phyloP scores from a whole-genome alignment of 164 flowering plant species.

The Buxus sempervirens region DNA sequence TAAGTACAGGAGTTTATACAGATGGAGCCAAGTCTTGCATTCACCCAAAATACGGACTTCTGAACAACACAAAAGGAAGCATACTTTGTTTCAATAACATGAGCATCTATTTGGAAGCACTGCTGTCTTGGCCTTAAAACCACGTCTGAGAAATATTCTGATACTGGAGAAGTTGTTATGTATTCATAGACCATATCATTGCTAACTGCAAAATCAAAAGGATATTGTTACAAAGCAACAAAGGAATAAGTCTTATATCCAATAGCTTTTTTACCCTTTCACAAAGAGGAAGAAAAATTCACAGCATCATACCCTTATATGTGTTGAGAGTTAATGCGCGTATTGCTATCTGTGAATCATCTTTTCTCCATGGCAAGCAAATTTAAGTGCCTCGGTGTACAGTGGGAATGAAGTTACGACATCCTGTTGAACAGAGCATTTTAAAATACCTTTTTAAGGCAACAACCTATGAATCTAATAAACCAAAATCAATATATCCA shows the following conservation, averaged over 20 bases:
- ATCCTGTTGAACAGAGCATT: conserved; percentile 34
- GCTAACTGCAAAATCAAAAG: conserved; percentile 53
- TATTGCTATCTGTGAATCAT: conserved; percentile 67
- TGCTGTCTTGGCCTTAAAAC: conserved; percentile 36
- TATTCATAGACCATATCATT: conserved; percentile 55
- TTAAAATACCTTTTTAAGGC: background rate
- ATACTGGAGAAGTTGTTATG: conserved; percentile 49
- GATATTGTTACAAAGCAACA: conserved; percentile 29
- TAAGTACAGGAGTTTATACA: background rate
- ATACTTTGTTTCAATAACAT: conserved; percentile 39
- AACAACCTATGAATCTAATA: background rate
- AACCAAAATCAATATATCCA: background rate
- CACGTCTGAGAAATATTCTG: conserved; percentile 55
- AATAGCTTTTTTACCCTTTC: conserved; percentile 1
- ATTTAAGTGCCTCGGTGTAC: conserved; percentile 56
- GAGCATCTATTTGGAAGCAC: conserved; percentile 43
- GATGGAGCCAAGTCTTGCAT: background rate
- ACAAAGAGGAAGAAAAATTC: conserved; percentile 1
- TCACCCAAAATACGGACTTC: conserved; percentile 9
- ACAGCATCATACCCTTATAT: conserved; percentile 41
- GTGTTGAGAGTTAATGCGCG: conserved; percentile 57
- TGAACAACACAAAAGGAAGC: conserved; percentile 10
- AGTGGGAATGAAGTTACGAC: conserved; percentile 52
- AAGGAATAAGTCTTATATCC: conserved; percentile 9
- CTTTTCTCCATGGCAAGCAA: conserved; percentile 60